These are phyloP conservation scores for Emergomyces orientalis DNA, from an alignment of 2,329 filamentous ascomycete genomes.

Conservation along the genomic window DNA sequence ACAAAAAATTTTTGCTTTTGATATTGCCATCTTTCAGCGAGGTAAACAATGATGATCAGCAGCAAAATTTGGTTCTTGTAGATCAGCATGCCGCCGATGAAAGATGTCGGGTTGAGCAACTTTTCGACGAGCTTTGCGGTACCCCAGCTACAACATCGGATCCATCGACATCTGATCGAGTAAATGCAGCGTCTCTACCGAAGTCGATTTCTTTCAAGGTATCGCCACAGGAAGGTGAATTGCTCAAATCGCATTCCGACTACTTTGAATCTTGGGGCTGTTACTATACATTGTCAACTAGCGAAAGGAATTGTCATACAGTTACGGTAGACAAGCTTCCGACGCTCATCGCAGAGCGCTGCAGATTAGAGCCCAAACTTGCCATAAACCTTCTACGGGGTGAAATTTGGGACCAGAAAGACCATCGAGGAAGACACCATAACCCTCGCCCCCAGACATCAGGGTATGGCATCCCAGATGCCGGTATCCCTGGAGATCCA, in stretches of 20 bases:
- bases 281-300: constrained; percentile 43
- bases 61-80: constrained; percentile 57
- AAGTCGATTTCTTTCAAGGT: constrained; percentile 58
- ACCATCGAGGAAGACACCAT: constrained; percentile 25
- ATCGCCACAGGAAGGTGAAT: constrained; percentile 47
- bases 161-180: constrained; percentile 6
- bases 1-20: constrained; percentile 77
- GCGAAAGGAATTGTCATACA: constrained; percentile 9
- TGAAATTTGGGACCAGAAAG: constrained; percentile 60
- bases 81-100: constrained; percentile 97
- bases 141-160: constrained; percentile 15
- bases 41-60: constrained; percentile 1
- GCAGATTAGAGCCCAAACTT: constrained; percentile 59
- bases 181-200: constrained; percentile 28
- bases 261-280: constrained; percentile 71
- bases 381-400: constrained; percentile 64
- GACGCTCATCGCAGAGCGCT: constrained; percentile 64
- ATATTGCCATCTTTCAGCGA: constrained; percentile 28
- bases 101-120: constrained; percentile 64
- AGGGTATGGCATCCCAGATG: background rate
- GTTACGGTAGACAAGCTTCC: constrained; percentile 56
- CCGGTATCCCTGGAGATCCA: background rate
- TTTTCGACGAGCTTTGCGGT: constrained; percentile 53
- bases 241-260: constrained; percentile 46
- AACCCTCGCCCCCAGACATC: background rate